Evolutionary conservation across 164 flowering plant genomes (phyloP).

Genomic region (Berberis thunbergii): DNA sequence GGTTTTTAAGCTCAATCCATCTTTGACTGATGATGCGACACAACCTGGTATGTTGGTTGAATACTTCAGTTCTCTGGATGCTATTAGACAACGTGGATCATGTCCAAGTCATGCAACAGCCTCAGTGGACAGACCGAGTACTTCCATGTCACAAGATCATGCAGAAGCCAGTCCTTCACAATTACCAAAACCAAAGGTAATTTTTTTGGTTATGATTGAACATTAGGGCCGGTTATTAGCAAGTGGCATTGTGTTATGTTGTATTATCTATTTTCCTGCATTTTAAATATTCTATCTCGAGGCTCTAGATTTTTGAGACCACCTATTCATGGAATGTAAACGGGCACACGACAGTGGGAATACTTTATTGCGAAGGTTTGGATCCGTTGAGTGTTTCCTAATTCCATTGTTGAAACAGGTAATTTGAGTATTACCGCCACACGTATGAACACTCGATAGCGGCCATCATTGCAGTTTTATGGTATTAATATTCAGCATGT

Average conservation of each 20-base stretch:
- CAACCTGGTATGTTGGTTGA: constrained; percentile 43
- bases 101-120: constrained; percentile 11
- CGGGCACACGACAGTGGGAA: too few relatives aligned
- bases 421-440: too few relatives aligned
- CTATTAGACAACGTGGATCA: constrained; percentile 12
- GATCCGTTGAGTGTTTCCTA: too few relatives aligned
- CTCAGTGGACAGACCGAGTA: constrained; percentile 27
- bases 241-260: too few relatives aligned
- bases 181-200: constrained; percentile 23
- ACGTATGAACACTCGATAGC: too few relatives aligned
- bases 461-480: too few relatives aligned
- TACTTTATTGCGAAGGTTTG: too few relatives aligned
- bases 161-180: constrained; percentile 17
- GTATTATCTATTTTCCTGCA: neutral
- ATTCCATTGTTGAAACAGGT: too few relatives aligned
- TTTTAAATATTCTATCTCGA: neutral
- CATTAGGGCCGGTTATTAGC: too few relatives aligned
- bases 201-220: neutral
- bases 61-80: constrained; percentile 41
- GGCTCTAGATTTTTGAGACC: too few relatives aligned
- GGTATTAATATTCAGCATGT: too few relatives aligned
- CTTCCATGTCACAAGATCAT: constrained; percentile 18
- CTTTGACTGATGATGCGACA: constrained; percentile 22
- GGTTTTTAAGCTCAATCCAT: constrained; percentile 43
- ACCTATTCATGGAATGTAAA: too few relatives aligned